Evolutionary conservation across 352 stramenopile genomes (phyloP), one percentile per base, ranked within the genome.

Genomic region (Globisporangium viniferum): DNA sequence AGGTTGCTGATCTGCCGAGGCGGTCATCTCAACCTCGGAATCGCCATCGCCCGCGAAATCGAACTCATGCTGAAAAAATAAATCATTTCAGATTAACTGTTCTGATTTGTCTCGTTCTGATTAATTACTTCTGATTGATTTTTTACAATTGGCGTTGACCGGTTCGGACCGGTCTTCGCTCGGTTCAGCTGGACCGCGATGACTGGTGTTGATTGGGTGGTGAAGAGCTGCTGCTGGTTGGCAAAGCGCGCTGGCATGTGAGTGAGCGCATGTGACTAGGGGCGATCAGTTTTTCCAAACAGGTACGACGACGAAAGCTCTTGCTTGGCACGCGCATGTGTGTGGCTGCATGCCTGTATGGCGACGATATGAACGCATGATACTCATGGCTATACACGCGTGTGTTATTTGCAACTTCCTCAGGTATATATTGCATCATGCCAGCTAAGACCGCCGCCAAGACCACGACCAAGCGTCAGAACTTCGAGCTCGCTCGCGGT

Each of bases 401-500:
- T 44, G 0, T 3, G 15, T 49, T 31, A 2, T 56, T 2, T 35
- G 12, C 29, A 3, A 4, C 18, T 15, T 54, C 31, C n/a, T 20
- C 44, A 86, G 78, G 79, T 87, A 83, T 79, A 81, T 82, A 73
- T 67, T 64, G 56, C 67, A 73, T 68, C 76, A 79, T 84, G 69
- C 53, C 69, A 51, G 65, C 68, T 67, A 87, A 82, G 76, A 51
- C 79, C 70, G 67, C 77, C 51, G 67, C 77, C 53, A 89, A 88
- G 70, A 82, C 79, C 68, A 48, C 49, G 31, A 61, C 67, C 62
- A 82, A 81, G 71, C 74, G 75, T 66, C 80, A 86, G 68, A 93
- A 93, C 77, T 62, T 91, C 51, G 84, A 81, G 65, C 80, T 93
- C 64, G 85, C 85, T 55, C 83, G 84, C 66, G 84, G 85, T 72